Evolutionary conservation across 331 rosid genomes (phyloP).

Genomic region (Telfairia occidentalis): DNA sequence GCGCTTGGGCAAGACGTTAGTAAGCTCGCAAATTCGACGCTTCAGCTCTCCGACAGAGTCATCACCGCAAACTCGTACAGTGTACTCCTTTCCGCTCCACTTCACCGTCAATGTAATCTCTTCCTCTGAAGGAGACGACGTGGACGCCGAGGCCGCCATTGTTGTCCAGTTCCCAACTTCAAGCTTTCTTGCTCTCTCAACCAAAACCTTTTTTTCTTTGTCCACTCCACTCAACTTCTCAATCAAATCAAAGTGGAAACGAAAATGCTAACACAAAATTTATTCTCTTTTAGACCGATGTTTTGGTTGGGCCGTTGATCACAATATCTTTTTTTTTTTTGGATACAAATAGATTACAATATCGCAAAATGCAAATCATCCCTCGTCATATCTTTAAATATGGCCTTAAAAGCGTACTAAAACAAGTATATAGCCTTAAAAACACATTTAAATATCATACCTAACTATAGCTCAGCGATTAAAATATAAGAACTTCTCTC

Average conservation of each 20-base stretch:
- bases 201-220: background rate
- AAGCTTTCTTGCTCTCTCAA: background rate
- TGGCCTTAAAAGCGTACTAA: too few relatives aligned
- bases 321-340: background rate
- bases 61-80: constrained; percentile 70
- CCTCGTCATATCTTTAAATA: background rate
- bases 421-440: too few relatives aligned
- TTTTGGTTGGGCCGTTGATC: background rate
- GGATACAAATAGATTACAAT: too few relatives aligned
- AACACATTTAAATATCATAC: background rate
- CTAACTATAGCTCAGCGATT: too few relatives aligned
- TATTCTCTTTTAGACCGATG: background rate
- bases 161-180: background rate
- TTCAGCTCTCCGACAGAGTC: constrained; percentile 75
- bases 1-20: constrained; percentile 77
- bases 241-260: background rate
- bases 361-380: background rate
- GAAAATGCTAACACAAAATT: background rate
- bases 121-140: constrained; percentile 40
- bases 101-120: constrained; percentile 65
- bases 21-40: constrained; percentile 80
- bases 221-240: background rate
- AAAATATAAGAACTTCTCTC: too few relatives aligned
- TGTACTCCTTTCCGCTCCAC: constrained; percentile 92
- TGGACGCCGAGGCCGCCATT: constrained; percentile 36